Percentiles rank a stretch among this genome's conserved stretches.
These are phyloP conservation scores for Kwoniella pini DNA, from an alignment of 768 basidiomycete species.

Conservation along the genomic window DNA sequence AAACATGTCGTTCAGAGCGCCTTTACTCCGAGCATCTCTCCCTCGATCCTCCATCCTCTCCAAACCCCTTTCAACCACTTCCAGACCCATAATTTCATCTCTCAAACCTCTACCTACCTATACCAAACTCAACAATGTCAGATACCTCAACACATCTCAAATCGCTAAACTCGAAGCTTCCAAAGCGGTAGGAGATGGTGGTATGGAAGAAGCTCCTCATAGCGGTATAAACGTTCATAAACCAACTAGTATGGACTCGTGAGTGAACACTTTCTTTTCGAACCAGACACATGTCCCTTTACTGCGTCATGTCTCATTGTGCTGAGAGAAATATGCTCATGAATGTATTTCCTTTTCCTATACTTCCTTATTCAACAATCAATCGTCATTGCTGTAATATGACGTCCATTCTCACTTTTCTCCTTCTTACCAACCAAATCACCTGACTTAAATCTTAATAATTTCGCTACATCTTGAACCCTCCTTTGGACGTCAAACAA, in stretches of 20 bases:
- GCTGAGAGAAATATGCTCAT: conserved; percentile 2
- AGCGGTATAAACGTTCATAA: conserved; percentile 51
- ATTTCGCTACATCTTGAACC: conserved; percentile 5
- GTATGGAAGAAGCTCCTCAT: conserved; percentile 45
- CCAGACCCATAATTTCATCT: conserved; percentile 1
- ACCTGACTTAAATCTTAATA: not conserved
- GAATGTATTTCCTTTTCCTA: not conserved
- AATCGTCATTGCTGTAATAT: not conserved
- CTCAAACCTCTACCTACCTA: conserved; percentile 9
- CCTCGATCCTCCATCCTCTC: conserved; percentile 3
- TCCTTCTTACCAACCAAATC: not conserved
- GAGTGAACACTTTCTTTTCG: conserved; percentile 25
- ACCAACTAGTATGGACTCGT: conserved; percentile 52
- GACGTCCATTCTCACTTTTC: not conserved
- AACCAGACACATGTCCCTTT: not conserved
- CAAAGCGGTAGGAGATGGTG: conserved; percentile 42
- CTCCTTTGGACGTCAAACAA: not conserved
- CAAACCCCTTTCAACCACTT: conserved; percentile 19
- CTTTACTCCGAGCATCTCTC: conserved; percentile 25
- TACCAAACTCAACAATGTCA: not conserved
- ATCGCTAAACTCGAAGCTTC: conserved; percentile 27
- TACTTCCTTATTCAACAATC: not conserved
- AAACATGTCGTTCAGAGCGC: conserved; percentile 26
- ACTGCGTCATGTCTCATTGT: not conserved
- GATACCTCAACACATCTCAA: conserved; percentile 20